Base-by-base conservation (phyloP, 805 yeast genomes). In the Sungouiozyma ichnusensis region DNA sequence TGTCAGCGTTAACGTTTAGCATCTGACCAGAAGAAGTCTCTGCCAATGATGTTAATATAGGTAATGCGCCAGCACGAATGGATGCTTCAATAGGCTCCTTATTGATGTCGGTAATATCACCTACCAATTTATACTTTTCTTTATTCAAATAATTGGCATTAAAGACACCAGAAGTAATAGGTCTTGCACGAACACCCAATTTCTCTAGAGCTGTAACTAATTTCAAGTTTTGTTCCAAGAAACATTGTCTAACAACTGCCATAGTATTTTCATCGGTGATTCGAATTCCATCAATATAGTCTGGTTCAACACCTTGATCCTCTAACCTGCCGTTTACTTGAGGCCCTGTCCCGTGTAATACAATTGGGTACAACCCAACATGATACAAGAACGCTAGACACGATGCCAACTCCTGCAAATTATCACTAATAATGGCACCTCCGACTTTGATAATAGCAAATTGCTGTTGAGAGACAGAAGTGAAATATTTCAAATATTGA, bases 361-460 rank as follows among this genome's bases (percentile, higher is more conserved):
- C 95, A 48, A 92, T 87, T 19, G 99, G 99, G 57, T 87, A 92
- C 46, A 92, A 74, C 11, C 99, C 99, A 40, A 92, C 95, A 59
- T 92, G 99, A 69, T 92, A 92, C 50, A 92, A 70, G 65, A 92
- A 92, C 3, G 97, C 97, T 49, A 92, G 71, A 57, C 97, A 88
- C 1, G 95, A 85, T 0, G 98, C 98, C 53, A 92, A 70, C 66
- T 90, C 95, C 8, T 87, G 83, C 48, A 92, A 68, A 55, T 90
- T 92, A 53, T 92, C 94, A 37, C 97, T 90, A 63, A 92, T 92
- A 56, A 92, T 90, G 33, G 98, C 99, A 49, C 99, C 99, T 34
- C 99, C 99, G 36, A 92, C 98, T 63, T 92, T 92, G 65, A 92
- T 92, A 36, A 92, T 96, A 3, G 99, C 99, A 57, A 92, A 92